Evolutionary conservation across 164 flowering plant species (phyloP).

Genomic region (Vitis riparia): DNA sequence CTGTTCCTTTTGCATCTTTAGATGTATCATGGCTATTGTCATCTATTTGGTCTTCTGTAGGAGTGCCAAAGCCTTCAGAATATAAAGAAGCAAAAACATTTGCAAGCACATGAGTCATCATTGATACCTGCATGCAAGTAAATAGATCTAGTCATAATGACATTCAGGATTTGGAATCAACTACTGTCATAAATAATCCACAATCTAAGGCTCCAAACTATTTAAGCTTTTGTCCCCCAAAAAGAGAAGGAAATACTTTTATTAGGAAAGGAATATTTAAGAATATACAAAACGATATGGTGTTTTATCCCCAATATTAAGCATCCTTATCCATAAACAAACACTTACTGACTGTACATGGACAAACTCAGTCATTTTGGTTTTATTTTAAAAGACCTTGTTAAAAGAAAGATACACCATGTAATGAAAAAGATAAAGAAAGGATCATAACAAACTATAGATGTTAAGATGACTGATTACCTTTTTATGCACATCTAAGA

Average conservation of each 20-base stretch:
- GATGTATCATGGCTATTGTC: conserved; percentile 31
- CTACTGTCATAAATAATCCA: not conserved
- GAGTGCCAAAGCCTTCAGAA: conserved; percentile 66
- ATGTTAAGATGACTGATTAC: conserved; percentile 33
- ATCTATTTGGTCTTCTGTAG: conserved; percentile 50
- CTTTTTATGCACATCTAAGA: conserved; percentile 53
- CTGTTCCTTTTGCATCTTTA: conserved; percentile 79
- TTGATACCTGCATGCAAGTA: conserved; percentile 54
- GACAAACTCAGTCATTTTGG: too few relatives aligned
- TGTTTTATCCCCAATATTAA: too few relatives aligned
- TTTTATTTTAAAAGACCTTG: too few relatives aligned
- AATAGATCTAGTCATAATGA: not conserved
- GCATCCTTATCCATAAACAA: too few relatives aligned
- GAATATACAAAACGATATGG: too few relatives aligned
- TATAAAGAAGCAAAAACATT: conserved; percentile 56
- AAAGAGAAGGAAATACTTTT: not conserved
- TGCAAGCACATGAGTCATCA: conserved; percentile 66
- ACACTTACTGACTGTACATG: too few relatives aligned
- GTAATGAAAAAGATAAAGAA: not conserved
- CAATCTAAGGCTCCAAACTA: not conserved
- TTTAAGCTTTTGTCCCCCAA: not conserved
- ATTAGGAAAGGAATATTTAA: too few relatives aligned
- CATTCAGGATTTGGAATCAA: not conserved
- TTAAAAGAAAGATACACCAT: not conserved
- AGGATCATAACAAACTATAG: not conserved